These are phyloP conservation scores for Lactarius hengduanensis DNA, from an alignment of 768 basidiomycete species.

Conservation along the genomic window DNA sequence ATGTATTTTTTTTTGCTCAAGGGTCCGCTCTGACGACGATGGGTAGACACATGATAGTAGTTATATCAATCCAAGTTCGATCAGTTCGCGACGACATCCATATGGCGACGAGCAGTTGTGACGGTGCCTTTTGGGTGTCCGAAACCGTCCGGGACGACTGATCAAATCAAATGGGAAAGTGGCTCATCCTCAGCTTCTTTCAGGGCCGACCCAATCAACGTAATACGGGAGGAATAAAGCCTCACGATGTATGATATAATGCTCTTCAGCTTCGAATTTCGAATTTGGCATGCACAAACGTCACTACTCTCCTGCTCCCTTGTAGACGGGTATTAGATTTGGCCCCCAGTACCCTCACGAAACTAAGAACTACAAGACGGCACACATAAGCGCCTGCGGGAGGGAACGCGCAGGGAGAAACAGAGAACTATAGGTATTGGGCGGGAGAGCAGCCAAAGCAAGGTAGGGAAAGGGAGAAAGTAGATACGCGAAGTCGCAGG, in stretches of 20 bases:
- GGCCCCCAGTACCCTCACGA: slow-evolving; percentile 35
- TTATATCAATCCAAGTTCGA: background rate
- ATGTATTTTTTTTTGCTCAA: too few species aligned
- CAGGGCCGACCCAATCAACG: background rate
- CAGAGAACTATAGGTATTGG: slow-evolving; percentile 31
- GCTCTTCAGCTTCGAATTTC: background rate
- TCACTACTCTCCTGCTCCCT: slow-evolving; percentile 28
- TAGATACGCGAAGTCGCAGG: slow-evolving; percentile 26
- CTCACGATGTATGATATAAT: background rate
- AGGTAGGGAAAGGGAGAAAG: slow-evolving; percentile 26
- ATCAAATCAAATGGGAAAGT: background rate
- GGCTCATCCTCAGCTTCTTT: background rate
- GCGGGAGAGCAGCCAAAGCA: slow-evolving; percentile 28
- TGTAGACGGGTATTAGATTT: slow-evolving; percentile 38
- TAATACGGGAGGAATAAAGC: background rate
- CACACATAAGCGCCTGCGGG: slow-evolving; percentile 23
- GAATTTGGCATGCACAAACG: slow-evolving; percentile 2
- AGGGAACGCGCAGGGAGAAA: slow-evolving; percentile 18
- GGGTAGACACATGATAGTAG: background rate
- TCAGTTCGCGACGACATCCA: background rate
- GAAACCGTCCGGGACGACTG: background rate
- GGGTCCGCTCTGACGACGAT: too few species aligned
- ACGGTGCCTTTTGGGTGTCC: background rate
- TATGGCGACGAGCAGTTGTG: background rate
- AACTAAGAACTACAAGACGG: slow-evolving; percentile 40